Conservation (phyloP, 2,329 filamentous ascomycete genomes). For the Sclerotinia glacialis region DNA sequence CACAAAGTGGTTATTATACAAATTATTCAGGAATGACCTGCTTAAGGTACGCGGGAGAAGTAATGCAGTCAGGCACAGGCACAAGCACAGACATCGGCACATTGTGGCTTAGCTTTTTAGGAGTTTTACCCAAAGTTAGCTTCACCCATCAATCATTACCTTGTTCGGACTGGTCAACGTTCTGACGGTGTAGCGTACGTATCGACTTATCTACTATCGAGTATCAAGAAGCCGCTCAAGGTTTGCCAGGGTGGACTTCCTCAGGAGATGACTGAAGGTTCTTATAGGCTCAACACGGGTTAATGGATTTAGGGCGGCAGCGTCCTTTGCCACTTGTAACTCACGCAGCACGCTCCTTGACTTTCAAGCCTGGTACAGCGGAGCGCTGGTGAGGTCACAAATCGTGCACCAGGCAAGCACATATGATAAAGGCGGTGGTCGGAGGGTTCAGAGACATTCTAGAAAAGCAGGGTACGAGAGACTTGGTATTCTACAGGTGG, state of each 20-base stretch:
- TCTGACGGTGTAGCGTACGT: conserved; percentile 12
- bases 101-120: conserved; percentile 21
- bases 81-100: conserved; percentile 3
- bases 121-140: conserved; percentile 2
- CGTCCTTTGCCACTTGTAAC: conserved; percentile 12
- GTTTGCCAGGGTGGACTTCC: background rate
- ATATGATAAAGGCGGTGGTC: conserved; percentile 15
- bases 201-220: background rate
- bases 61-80: conserved; percentile 10
- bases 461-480: conserved; percentile 1
- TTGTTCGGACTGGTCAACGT: background rate
- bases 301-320: conserved; percentile 7
- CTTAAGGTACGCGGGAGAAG: background rate
- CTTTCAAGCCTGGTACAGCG: background rate
- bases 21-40: conserved; percentile 11
- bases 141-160: conserved; percentile 2
- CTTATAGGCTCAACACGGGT: conserved; percentile 6
- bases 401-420: conserved; percentile 10
- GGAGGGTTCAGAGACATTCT: conserved; percentile 7
- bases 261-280: conserved; percentile 14
- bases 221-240: conserved; percentile 13
- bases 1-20: conserved; percentile 14
- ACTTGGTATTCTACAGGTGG: conserved; percentile 1
- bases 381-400: conserved; percentile 9
- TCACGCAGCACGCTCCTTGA: conserved; percentile 5